Conservation (phyloP, 192 early-diverging fungal genomes). For the Dissophora ornata region DNA sequence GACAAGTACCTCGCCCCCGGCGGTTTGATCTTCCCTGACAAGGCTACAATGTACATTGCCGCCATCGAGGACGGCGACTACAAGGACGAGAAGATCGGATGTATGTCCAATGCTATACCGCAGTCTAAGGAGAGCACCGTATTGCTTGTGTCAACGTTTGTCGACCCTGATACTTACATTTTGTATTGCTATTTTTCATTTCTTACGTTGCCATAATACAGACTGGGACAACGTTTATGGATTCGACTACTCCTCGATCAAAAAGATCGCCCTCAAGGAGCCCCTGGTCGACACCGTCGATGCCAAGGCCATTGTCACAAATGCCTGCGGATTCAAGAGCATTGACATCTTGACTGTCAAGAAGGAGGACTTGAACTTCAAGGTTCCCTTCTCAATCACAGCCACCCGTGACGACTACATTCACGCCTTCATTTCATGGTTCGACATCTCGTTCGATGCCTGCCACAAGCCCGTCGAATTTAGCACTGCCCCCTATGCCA, state of each 20-base stretch:
- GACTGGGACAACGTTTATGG: constrained; percentile 95
- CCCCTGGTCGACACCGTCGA: constrained; percentile 86
- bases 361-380: constrained; percentile 79
- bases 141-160: too few species aligned
- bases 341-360: constrained; percentile 80
- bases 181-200: too few species aligned
- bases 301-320: constrained; percentile 73
- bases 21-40: constrained; percentile 74
- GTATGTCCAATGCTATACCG: constrained; percentile 23
- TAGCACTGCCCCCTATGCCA: constrained; percentile 70
- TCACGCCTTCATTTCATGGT: constrained; percentile 89
- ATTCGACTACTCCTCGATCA: constrained; percentile 92
- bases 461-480: constrained; percentile 66
- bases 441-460: constrained; percentile 89
- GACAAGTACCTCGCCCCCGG: constrained; percentile 78
- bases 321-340: constrained; percentile 72
- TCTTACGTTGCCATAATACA: too few species aligned
- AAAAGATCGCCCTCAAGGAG: constrained; percentile 76
- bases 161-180: too few species aligned
- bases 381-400: constrained; percentile 73
- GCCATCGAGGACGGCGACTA: constrained; percentile 84
- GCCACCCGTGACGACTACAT: constrained; percentile 72
- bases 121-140: too few species aligned
- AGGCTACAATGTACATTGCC: constrained; percentile 76
- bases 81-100: constrained; percentile 78